Conservation (phyloP, 1,284 basidiomycete species). For the Retiboletus flavoniger region DNA sequence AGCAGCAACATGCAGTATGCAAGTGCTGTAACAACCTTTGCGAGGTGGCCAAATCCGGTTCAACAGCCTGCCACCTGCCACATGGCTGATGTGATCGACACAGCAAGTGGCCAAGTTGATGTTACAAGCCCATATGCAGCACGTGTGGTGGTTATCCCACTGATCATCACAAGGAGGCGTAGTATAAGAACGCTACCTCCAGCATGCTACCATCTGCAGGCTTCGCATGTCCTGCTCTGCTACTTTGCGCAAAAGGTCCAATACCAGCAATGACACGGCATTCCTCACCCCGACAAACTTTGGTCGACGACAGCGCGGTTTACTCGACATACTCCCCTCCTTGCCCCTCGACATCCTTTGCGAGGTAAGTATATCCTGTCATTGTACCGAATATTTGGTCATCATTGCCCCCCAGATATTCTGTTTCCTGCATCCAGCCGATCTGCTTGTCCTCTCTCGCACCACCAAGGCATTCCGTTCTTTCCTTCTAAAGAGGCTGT, state of each 20-base stretch:
- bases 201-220: background rate
- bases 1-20: conserved; percentile 41
- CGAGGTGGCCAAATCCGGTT: background rate
- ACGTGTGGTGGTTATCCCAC: too few relatives aligned
- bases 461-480: conserved; percentile 29
- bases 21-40: background rate
- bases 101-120: background rate
- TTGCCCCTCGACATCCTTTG: conserved; percentile 29
- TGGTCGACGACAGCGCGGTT: conserved; percentile 21
- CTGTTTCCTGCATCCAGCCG: conserved; percentile 26
- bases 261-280: background rate
- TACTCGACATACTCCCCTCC: conserved; percentile 24
- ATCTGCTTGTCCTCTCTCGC: conserved; percentile 34
- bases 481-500: conserved; percentile 27
- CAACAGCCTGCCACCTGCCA: background rate
- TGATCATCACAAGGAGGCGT: background rate
- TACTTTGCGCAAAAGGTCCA: background rate
- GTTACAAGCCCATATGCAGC: too few relatives aligned
- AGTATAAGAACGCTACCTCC: conserved; percentile 6
- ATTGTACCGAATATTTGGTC: background rate
- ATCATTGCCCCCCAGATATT: conserved; percentile 26
- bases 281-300: background rate
- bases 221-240: conserved; percentile 12
- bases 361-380: conserved; percentile 15
- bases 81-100: background rate